Evolutionary conservation across 768 basidiomycete species (phyloP).

Genomic region (Erythrobasidium yunnanense): DNA sequence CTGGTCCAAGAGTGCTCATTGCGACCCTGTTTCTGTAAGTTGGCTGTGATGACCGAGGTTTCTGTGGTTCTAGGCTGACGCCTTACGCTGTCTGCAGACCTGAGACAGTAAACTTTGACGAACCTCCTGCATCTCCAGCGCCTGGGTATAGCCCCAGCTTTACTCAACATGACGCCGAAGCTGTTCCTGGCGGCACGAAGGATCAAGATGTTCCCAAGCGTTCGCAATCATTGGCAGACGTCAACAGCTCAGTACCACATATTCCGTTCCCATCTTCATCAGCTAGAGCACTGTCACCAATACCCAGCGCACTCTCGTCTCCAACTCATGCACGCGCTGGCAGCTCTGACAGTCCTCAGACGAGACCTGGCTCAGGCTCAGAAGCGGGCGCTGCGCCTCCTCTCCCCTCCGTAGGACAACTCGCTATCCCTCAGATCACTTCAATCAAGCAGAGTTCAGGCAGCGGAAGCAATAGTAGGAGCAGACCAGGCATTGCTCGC

Average conservation of each 20-base stretch:
- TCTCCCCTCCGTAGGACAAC: not conserved
- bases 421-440: not conserved
- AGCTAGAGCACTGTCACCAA: not conserved
- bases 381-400: not conserved
- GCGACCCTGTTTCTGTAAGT: constrained; percentile 17
- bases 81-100: too few relatives aligned
- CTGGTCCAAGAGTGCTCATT: constrained; percentile 12
- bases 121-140: not conserved
- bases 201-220: too few relatives aligned
- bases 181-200: too few relatives aligned
- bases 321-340: not conserved
- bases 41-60: too few relatives aligned
- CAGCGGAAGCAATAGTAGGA: not conserved
- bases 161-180: too few relatives aligned
- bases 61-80: too few relatives aligned
- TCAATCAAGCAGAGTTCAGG: not conserved
- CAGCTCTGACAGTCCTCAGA: not conserved
- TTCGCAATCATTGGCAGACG: too few relatives aligned
- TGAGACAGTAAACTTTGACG: not conserved
- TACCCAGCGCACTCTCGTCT: not conserved
- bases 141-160: too few relatives aligned
- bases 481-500: not conserved
- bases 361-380: not conserved
- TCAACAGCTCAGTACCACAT: too few relatives aligned
- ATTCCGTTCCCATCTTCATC: not conserved